Evolutionary conservation across 2,329 filamentous ascomycete genomes (phyloP).

Genomic region (Alternaria sp.): DNA sequence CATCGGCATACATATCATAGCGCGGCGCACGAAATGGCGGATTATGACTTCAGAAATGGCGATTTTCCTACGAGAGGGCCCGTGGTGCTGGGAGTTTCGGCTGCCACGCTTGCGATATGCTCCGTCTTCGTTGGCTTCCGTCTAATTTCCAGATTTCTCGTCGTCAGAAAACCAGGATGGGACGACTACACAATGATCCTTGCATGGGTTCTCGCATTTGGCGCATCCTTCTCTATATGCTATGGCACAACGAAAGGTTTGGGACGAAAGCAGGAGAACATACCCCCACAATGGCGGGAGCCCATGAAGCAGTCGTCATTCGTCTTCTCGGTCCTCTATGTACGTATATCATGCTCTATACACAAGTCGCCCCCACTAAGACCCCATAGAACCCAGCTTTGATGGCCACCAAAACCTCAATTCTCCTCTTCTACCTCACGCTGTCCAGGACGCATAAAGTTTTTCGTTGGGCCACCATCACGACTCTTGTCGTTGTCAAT

Average conservation of each 20-base stretch:
- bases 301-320: slow-evolving; percentile 66
- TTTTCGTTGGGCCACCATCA: slow-evolving; percentile 83
- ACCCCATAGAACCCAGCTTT: slow-evolving; percentile 78
- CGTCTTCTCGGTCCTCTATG: slow-evolving; percentile 68
- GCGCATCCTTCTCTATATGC: slow-evolving; percentile 71
- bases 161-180: slow-evolving; percentile 74
- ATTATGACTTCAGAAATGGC: slow-evolving; percentile 17
- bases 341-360: slow-evolving; percentile 41
- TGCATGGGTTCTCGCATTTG: slow-evolving; percentile 78
- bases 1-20: slow-evolving; percentile 15
- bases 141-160: slow-evolving; percentile 73
- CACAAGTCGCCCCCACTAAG: slow-evolving; percentile 22
- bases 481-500: slow-evolving; percentile 79
- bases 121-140: slow-evolving; percentile 79
- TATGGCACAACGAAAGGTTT: slow-evolving; percentile 70
- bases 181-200: slow-evolving; percentile 84
- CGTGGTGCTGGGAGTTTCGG: slow-evolving; percentile 73
- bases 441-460: slow-evolving; percentile 80
- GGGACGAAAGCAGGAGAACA: slow-evolving; percentile 71
- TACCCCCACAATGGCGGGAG: slow-evolving; percentile 59
- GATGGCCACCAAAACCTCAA: slow-evolving; percentile 92
- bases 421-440: slow-evolving; percentile 87
- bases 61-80: slow-evolving; percentile 41
- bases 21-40: slow-evolving; percentile 38
- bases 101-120: slow-evolving; percentile 71